Percentiles rank a stretch among this genome's conserved stretches.
Conservation (phyloP, 1,139 yeast genomes). For the Sugiyamaella xylanicola region DNA sequence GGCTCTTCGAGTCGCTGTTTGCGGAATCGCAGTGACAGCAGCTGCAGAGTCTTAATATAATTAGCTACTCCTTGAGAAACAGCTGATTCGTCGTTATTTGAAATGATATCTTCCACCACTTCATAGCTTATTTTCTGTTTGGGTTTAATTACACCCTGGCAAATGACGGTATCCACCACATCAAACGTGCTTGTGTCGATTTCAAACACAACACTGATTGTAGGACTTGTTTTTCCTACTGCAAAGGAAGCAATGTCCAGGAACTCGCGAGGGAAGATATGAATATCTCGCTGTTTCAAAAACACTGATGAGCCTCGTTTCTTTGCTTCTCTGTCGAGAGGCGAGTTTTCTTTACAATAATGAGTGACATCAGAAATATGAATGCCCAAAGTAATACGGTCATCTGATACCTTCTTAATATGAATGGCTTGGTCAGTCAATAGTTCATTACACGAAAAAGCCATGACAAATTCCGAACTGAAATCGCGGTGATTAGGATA, state of each 20-base stretch:
- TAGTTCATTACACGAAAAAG: slow-evolving; percentile 61
- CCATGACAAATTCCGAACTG: slow-evolving; percentile 62
- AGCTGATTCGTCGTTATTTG: slow-evolving; percentile 41
- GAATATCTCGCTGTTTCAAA: slow-evolving; percentile 75
- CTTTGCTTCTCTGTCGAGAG: slow-evolving; percentile 84
- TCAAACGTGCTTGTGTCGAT: slow-evolving; percentile 71
- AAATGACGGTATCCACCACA: slow-evolving; percentile 75
- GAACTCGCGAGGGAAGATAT: slow-evolving; percentile 69
- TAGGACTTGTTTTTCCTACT: slow-evolving; percentile 61
- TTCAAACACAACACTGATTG: slow-evolving; percentile 80
- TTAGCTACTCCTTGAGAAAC: slow-evolving; percentile 56
- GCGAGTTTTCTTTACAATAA: slow-evolving; percentile 68
- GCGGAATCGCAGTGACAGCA: slow-evolving; percentile 71
- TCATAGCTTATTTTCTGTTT: slow-evolving; percentile 22
- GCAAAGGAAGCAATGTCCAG: slow-evolving; percentile 64
- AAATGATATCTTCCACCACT: slow-evolving; percentile 37
- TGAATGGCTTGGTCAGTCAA: slow-evolving; percentile 72
- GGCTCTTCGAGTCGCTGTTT: slow-evolving; percentile 53
- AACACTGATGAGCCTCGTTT: slow-evolving; percentile 89
- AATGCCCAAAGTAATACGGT: slow-evolving; percentile 70
- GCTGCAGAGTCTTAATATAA: slow-evolving; percentile 63
- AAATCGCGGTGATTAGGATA: slow-evolving; percentile 56
- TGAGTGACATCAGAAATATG: slow-evolving; percentile 81
- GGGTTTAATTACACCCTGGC: slow-evolving; percentile 71
- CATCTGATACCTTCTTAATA: slow-evolving; percentile 59